Conservation (phyloP, 768 basidiomycete species). For the Leccinum disarticulatum region DNA sequence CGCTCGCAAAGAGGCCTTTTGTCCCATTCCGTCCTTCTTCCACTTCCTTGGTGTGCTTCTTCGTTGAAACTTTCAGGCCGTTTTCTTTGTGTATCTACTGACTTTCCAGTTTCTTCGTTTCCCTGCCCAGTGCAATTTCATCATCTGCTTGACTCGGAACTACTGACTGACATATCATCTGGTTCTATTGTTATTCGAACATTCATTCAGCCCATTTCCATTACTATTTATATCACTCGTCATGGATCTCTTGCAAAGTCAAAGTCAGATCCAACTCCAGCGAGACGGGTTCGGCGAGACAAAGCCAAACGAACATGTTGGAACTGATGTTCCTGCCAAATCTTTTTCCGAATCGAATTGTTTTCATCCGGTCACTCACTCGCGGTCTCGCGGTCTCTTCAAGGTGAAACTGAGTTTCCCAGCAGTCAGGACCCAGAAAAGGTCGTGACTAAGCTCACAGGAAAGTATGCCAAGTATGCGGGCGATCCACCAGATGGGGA, state of each 20-base stretch:
- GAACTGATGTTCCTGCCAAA: neutral
- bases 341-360: neutral
- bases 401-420: neutral
- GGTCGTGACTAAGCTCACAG: neutral
- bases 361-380: neutral
- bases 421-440: conserved; percentile 8
- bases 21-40: neutral
- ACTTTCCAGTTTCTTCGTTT: too few species aligned
- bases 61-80: neutral
- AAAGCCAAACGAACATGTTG: neutral
- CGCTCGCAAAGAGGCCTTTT: neutral
- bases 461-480: conserved; percentile 20
- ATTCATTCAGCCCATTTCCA: too few species aligned
- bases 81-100: neutral
- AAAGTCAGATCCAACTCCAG: neutral
- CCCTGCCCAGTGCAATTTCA: neutral
- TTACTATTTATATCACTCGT: neutral
- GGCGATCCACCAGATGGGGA: conserved; percentile 32
- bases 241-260: conserved; percentile 3
- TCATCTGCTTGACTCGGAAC: too few species aligned
- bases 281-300: neutral
- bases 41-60: too few species aligned
- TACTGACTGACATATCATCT: neutral
- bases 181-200: neutral
- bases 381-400: conserved; percentile 4